Evolutionary conservation across 805 yeast genomes (phyloP).

Genomic region (Candida mattraensis): DNA sequence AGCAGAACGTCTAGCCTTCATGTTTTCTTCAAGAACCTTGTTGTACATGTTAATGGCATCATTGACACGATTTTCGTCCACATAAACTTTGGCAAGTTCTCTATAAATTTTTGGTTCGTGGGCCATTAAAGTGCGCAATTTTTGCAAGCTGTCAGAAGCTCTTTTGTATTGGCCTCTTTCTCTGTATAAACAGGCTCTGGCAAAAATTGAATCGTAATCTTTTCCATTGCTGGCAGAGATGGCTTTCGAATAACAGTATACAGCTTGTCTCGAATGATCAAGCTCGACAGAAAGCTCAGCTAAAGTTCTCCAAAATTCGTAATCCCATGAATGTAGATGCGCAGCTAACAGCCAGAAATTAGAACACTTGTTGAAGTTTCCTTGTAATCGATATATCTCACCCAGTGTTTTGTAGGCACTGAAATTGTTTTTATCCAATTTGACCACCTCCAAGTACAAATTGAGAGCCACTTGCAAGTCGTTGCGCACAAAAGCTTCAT

Average conservation of each 20-base stretch:
- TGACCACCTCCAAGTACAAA: slow-evolving; percentile 66
- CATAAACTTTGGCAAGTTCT: slow-evolving; percentile 54
- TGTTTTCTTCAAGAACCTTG: slow-evolving; percentile 61
- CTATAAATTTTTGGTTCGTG: slow-evolving; percentile 57
- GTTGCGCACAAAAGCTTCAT: slow-evolving; percentile 71
- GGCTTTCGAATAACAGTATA: slow-evolving; percentile 73
- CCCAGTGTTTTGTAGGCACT: slow-evolving; percentile 88
- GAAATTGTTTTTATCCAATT: slow-evolving; percentile 72
- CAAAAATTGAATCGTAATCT: slow-evolving; percentile 56
- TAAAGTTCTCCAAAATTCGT: slow-evolving; percentile 74
- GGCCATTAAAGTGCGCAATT: slow-evolving; percentile 56
- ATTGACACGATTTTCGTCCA: slow-evolving; percentile 56
- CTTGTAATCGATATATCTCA: slow-evolving; percentile 71
- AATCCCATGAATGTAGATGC: slow-evolving; percentile 71
- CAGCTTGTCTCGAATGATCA: slow-evolving; percentile 72
- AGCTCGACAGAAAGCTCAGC: slow-evolving; percentile 65
- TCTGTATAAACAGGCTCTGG: slow-evolving; percentile 66
- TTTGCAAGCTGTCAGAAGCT: slow-evolving; percentile 73
- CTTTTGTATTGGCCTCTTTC: slow-evolving; percentile 65
- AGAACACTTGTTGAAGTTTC: slow-evolving; percentile 69
- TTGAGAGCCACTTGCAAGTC: slow-evolving; percentile 61
- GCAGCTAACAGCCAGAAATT: slow-evolving; percentile 83
- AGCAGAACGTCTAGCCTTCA: slow-evolving; percentile 35
- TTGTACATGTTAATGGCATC: slow-evolving; percentile 76
- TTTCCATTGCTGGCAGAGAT: slow-evolving; percentile 44